These are phyloP conservation scores for Sporothrix brasiliensis DNA, from an alignment of 2,329 filamentous ascomycete genomes.

Conservation along the genomic window DNA sequence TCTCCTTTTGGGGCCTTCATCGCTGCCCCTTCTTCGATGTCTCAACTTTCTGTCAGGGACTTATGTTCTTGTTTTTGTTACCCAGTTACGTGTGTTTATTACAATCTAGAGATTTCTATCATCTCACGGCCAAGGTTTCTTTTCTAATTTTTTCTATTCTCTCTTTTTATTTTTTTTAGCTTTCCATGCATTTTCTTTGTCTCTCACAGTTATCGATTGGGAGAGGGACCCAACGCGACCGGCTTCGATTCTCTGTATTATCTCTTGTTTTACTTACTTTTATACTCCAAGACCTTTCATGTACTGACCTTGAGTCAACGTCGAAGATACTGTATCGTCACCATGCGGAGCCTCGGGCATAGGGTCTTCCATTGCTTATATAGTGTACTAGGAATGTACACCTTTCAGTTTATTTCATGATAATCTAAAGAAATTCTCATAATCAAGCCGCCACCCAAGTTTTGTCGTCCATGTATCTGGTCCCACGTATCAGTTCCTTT, in stretches of 20 bases:
- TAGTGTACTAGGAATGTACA: slow-evolving; percentile 16
- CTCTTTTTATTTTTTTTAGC: neutral
- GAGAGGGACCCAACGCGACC: neutral
- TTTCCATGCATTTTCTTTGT: neutral
- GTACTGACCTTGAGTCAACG: slow-evolving; percentile 4
- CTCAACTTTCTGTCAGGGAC: neutral
- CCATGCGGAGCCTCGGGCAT: neutral
- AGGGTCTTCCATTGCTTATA: neutral
- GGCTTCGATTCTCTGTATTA: slow-evolving; percentile 9
- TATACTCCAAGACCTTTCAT: neutral
- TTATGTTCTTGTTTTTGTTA: neutral
- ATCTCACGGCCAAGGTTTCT: slow-evolving; percentile 7
- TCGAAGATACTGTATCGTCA: neutral
- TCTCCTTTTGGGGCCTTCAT: neutral
- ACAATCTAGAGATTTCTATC: slow-evolving; percentile 14
- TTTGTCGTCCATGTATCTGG: neutral
- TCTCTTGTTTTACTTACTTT: neutral
- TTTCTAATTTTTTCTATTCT: neutral
- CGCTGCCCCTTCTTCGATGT: neutral
- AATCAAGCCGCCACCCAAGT: neutral
- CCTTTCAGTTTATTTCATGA: slow-evolving; percentile 4
- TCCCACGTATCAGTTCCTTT: neutral
- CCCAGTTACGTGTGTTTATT: neutral
- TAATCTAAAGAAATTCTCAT: neutral
- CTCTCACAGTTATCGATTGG: neutral